phyloP scores from a whole-genome alignment of 2,329 filamentous ascomycete species.

The Microdochium nivale region DNA sequence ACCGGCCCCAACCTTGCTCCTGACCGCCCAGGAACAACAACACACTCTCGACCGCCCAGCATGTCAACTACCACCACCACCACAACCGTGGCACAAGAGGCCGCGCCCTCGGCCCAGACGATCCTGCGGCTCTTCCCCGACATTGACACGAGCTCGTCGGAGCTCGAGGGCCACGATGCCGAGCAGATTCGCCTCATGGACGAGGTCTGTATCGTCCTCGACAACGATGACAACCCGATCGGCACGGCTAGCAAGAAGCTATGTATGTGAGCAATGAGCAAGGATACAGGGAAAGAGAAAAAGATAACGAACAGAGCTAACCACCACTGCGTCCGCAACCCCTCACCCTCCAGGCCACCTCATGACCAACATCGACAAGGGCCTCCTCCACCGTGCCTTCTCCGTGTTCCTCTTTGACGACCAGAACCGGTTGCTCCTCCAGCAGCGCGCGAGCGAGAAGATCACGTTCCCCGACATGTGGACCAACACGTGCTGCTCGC shows the following conservation, averaged over 20 bases:
- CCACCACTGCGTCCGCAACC: constrained; percentile 2
- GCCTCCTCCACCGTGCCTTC: constrained; percentile 92
- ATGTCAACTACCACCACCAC: constrained; percentile 36
- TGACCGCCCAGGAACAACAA: background rate
- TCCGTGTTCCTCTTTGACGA: constrained; percentile 97
- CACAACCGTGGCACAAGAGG: constrained; percentile 23
- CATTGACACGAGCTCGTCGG: constrained; percentile 60
- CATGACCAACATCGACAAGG: constrained; percentile 97
- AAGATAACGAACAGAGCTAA: background rate
- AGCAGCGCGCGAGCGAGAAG: constrained; percentile 93
- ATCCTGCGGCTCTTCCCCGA: constrained; percentile 87
- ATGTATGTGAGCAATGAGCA: constrained; percentile 50
- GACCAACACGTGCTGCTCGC: constrained; percentile 99
- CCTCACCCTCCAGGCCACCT: too few species aligned
- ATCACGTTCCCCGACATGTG: constrained; percentile 99
- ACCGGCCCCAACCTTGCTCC: background rate
- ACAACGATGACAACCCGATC: constrained; percentile 86
- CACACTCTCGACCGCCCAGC: constrained; percentile 23
- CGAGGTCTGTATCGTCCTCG: constrained; percentile 94
- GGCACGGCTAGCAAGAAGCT: constrained; percentile 97
- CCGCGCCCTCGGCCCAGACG: constrained; percentile 67
- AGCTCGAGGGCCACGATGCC: constrained; percentile 86
- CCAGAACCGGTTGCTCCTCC: constrained; percentile 83
- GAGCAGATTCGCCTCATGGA: constrained; percentile 99
- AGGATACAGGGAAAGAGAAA: background rate